These are phyloP conservation scores for Nissolia schottii DNA, from an alignment of 306 rosid species.

Conservation along the genomic window DNA sequence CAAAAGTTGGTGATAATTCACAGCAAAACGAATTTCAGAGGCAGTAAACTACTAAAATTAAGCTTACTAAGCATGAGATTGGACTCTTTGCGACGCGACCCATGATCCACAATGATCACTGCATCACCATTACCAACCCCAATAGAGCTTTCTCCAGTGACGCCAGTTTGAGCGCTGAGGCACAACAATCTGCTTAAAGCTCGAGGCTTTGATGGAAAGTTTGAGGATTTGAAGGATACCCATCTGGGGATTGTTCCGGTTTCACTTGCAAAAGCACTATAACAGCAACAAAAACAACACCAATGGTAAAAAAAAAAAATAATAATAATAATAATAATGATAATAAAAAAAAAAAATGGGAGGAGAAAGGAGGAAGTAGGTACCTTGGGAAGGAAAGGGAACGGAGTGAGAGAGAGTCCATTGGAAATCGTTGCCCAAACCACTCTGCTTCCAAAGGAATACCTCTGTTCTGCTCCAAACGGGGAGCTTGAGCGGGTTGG, in stretches of 20 bases:
- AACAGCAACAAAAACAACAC: neutral
- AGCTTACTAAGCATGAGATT: slow-evolving; percentile 83
- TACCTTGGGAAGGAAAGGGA: slow-evolving; percentile 37
- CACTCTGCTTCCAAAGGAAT: neutral
- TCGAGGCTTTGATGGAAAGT: slow-evolving; percentile 24
- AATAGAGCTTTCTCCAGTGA: slow-evolving; percentile 18
- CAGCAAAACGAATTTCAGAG: no score
- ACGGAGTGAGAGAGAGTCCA: slow-evolving; percentile 19
- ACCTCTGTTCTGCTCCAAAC: neutral
- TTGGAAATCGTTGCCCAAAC: neutral
- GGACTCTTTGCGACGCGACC: slow-evolving; percentile 87
- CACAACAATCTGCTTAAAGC: slow-evolving; percentile 32
- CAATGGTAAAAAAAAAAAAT: neutral
- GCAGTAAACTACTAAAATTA: neutral
- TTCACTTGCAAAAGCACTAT: slow-evolving; percentile 34
- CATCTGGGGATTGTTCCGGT: slow-evolving; percentile 28
- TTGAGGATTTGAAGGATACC: slow-evolving; percentile 32
- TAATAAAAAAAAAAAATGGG: neutral
- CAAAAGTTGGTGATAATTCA: no score
- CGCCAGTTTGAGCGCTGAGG: slow-evolving; percentile 33
- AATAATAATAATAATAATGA: no score
- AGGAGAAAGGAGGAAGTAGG: neutral
- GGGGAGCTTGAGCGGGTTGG: no score
- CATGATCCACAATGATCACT: slow-evolving; percentile 86
- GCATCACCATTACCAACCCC: slow-evolving; percentile 56